Evolutionary conservation across 176 grass and related monocot genomes (phyloP).

Genomic region (Calamus simplicifolius): DNA sequence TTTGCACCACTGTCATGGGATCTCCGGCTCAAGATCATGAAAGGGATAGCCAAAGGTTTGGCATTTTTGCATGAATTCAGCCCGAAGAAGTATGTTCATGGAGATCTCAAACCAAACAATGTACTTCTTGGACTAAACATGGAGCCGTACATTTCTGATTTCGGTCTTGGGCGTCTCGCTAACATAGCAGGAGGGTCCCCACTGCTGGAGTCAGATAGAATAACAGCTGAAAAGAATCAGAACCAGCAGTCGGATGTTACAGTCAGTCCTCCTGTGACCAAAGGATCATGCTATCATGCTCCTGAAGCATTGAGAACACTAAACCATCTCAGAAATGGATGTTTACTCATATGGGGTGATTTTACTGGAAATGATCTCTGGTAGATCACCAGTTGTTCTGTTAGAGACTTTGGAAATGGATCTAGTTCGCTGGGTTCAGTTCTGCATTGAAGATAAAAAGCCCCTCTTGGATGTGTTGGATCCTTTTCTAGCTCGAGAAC

Average conservation of each 20-base stretch:
- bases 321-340: constrained; percentile 98
- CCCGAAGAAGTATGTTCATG: constrained; percentile 94
- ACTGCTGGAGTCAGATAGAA: constrained; percentile 38
- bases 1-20: constrained; percentile 63
- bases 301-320: constrained; percentile 70
- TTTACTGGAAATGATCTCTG: constrained; percentile 76
- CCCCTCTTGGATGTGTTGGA: constrained; percentile 64
- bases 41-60: constrained; percentile 64
- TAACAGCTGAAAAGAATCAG: constrained; percentile 37
- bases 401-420: constrained; percentile 81
- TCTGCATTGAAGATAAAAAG: constrained; percentile 86
- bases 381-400: constrained; percentile 41
- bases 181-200: constrained; percentile 79
- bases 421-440: constrained; percentile 75
- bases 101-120: constrained; percentile 83
- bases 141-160: constrained; percentile 80
- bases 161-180: constrained; percentile 72
- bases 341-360: constrained; percentile 81
- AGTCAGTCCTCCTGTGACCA: constrained; percentile 43
- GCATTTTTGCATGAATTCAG: constrained; percentile 84
- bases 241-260: constrained; percentile 50
- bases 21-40: constrained; percentile 64
- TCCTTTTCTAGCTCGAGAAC: constrained; percentile 43
- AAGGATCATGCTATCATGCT: constrained; percentile 74
- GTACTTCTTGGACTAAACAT: constrained; percentile 64